A percentile compares a stretch with the other conserved stretches of the same genome.
These are phyloP conservation scores for Apiospora phragmitis DNA, from an alignment of 2,329 filamentous ascomycete species.

Conservation along the genomic window DNA sequence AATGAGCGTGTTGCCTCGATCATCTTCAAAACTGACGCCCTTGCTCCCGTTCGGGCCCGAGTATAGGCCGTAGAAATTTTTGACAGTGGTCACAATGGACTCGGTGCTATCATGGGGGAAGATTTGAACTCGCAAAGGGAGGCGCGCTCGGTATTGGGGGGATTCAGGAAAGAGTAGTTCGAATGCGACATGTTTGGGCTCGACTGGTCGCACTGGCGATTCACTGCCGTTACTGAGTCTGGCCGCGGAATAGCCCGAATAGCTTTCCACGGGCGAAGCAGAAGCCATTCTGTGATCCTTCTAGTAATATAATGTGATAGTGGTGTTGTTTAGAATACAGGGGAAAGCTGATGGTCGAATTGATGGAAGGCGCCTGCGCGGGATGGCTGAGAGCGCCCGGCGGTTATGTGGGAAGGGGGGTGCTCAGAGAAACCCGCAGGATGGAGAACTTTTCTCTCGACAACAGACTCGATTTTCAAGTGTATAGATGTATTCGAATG, in stretches of 20 bases:
- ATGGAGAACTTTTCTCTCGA: neutral
- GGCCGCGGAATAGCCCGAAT: constrained; percentile 31
- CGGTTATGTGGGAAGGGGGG: constrained; percentile 12
- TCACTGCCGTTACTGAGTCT: constrained; percentile 40
- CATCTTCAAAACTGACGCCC: constrained; percentile 94
- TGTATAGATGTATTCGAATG: neutral
- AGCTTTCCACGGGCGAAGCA: constrained; percentile 43
- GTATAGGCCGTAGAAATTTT: constrained; percentile 98
- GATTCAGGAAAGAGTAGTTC: constrained; percentile 70
- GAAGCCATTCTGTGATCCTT: constrained; percentile 43
- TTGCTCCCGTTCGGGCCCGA: constrained; percentile 68
- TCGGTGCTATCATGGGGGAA: constrained; percentile 95
- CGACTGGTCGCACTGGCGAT: constrained; percentile 48
- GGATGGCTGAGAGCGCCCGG: constrained; percentile 18
- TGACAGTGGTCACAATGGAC: constrained; percentile 96
- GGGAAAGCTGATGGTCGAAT: constrained; percentile 19
- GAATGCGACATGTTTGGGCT: constrained; percentile 76
- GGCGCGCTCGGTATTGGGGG: constrained; percentile 68
- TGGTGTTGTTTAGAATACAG: constrained; percentile 23
- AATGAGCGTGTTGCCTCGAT: constrained; percentile 85
- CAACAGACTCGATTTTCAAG: neutral
- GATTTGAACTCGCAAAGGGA: constrained; percentile 87
- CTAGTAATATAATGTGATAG: constrained; percentile 26
- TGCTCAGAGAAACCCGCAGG: neutral
- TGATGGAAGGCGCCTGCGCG: constrained; percentile 29